Conservation (phyloP, 371 early-diverging fungal genomes). For the Aphelidium insulamus region DNA sequence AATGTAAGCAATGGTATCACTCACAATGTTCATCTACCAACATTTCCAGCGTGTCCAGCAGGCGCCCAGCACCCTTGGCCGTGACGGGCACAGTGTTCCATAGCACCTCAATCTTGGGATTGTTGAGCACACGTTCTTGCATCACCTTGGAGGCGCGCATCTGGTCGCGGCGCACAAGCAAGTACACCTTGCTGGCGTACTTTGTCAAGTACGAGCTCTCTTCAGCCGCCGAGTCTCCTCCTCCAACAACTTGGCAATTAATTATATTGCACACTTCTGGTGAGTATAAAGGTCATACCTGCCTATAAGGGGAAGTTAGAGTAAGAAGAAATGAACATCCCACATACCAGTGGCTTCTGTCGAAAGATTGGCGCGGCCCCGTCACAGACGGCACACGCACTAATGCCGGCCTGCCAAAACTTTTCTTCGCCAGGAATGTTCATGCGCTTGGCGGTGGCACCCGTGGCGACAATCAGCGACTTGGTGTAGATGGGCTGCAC, state of each 20-base stretch:
- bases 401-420: slow-evolving; percentile 91
- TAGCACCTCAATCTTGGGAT: slow-evolving; percentile 77
- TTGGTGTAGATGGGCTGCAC: slow-evolving; percentile 40
- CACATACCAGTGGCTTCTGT: slow-evolving; percentile 72
- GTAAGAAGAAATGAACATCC: too few species aligned
- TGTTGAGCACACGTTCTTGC: slow-evolving; percentile 56
- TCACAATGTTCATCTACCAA: too few species aligned
- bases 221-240: slow-evolving; percentile 98
- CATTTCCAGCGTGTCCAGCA: slow-evolving; percentile 47
- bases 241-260: slow-evolving; percentile 95
- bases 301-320: too few species aligned
- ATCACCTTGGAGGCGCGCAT: slow-evolving; percentile 93
- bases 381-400: slow-evolving; percentile 99
- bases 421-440: slow-evolving; percentile 50
- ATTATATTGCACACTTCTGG: too few species aligned
- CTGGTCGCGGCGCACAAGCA: slow-evolving; percentile 85
- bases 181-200: slow-evolving; percentile 73
- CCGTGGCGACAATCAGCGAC: slow-evolving; percentile 88
- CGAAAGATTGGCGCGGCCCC: slow-evolving; percentile 92
- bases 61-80: slow-evolving; percentile 56
- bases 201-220: slow-evolving; percentile 91
- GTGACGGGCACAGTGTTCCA: slow-evolving; percentile 72
- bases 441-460: slow-evolving; percentile 94
- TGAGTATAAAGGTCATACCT: too few species aligned
- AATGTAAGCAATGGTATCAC: not conserved